These are phyloP conservation scores for Populus deltoides DNA, from an alignment of 345 rosid genomes.

Conservation along the genomic window DNA sequence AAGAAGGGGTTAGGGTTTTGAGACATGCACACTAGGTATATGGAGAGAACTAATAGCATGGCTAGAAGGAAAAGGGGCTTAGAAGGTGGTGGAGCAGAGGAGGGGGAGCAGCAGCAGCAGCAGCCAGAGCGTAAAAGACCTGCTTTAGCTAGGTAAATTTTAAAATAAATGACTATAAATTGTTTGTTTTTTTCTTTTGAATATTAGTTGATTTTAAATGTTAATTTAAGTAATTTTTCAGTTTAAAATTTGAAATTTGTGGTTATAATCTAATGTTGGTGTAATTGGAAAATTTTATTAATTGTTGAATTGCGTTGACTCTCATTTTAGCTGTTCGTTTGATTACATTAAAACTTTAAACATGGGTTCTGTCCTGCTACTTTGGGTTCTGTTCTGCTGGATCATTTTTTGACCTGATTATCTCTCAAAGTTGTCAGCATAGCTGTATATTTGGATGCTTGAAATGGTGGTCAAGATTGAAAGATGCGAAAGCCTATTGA, in stretches of 20 bases:
- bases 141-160: conserved; percentile 74
- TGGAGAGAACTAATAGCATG: conserved; percentile 80
- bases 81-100: conserved; percentile 50
- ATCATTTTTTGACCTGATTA: no score
- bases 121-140: conserved; percentile 85
- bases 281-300: not conserved
- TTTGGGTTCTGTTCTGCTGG: not conserved
- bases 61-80: conserved; percentile 71
- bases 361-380: not conserved
- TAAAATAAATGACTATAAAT: not conserved
- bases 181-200: not conserved
- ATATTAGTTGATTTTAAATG: not conserved
- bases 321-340: not conserved
- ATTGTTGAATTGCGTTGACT: conserved; percentile 4
- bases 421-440: no score
- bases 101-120: conserved; percentile 40
- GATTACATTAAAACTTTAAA: not conserved
- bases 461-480: no score
- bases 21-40: conserved; percentile 68
- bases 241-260: not conserved
- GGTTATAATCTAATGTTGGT: not conserved
- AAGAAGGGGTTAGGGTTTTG: conserved; percentile 22
- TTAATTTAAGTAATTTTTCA: not conserved
- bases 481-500: no score
- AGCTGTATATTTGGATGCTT: no score